phyloP scores from a whole-genome alignment of 179 eudicot genomes.

The Heliamphora pulchella region DNA sequence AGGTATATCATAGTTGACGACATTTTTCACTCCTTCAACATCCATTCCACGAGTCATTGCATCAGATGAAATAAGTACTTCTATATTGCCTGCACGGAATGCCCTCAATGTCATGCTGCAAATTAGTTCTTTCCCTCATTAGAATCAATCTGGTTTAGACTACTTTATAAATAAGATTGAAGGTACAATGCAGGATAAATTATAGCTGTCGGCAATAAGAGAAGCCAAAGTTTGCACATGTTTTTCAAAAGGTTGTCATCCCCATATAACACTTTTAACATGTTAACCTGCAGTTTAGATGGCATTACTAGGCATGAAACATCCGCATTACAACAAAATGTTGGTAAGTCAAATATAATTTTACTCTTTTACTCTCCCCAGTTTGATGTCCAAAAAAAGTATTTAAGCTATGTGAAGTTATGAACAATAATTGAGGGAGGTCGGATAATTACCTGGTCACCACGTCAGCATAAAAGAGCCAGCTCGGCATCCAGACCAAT shows the following conservation, averaged over 20 bases:
- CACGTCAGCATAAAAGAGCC: no score
- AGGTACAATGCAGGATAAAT: background rate
- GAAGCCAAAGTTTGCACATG: background rate
- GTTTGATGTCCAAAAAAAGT: background rate
- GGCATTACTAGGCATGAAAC: background rate
- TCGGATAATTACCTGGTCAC: no score
- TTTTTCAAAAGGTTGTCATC: background rate
- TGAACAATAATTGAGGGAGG: no score
- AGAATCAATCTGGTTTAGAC: background rate
- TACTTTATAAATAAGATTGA: background rate
- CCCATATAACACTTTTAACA: background rate
- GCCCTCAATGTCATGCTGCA: constrained; percentile 73
- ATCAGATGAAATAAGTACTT: constrained; percentile 89
- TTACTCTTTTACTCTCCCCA: background rate
- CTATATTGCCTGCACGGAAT: constrained; percentile 61
- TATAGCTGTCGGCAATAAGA: background rate
- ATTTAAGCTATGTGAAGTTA: background rate
- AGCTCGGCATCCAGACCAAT: no score
- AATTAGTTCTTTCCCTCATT: constrained; percentile 2
- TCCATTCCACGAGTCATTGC: constrained; percentile 98
- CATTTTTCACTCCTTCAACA: constrained; percentile 87
- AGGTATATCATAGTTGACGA: constrained; percentile 81
- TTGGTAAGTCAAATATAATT: no score
- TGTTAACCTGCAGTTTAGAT: background rate
- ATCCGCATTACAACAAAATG: no score